Conservation (phyloP, 345 rosid genomes). For the Citrus reticulata region DNA sequence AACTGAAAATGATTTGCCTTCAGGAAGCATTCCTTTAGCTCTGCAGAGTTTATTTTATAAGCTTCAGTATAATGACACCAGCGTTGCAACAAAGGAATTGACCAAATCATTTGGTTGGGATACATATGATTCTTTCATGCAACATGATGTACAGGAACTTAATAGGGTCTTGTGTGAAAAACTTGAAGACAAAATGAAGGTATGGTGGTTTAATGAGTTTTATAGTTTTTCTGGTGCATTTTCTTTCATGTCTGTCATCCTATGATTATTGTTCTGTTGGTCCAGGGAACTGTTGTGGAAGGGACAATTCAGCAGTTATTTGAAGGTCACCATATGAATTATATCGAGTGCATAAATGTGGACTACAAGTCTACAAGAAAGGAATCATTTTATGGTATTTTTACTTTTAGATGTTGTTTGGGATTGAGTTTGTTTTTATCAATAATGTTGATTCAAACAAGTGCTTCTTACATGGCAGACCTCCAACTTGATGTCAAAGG, state of each 20-base stretch:
- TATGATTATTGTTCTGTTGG: slow-evolving; percentile 7
- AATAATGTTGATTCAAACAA: not conserved
- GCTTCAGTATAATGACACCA: slow-evolving; percentile 89
- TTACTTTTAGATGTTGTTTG: not conserved
- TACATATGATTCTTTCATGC: slow-evolving; percentile 97
- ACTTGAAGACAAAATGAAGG: slow-evolving; percentile 99
- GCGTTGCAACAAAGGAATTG: slow-evolving; percentile 92
- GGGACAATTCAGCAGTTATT: slow-evolving; percentile 95
- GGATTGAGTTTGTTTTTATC: not conserved
- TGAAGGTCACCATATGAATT: slow-evolving; percentile 99
- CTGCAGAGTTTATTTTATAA: slow-evolving; percentile 93
- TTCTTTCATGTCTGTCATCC: slow-evolving; percentile 8
- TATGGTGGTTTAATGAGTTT: slow-evolving; percentile 23
- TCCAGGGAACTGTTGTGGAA: slow-evolving; percentile 96
- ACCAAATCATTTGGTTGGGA: slow-evolving; percentile 99
- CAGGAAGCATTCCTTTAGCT: slow-evolving; percentile 96
- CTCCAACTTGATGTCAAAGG: slow-evolving; percentile 99
- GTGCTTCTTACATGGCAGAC: slow-evolving; percentile 47
- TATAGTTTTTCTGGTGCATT: not conserved
- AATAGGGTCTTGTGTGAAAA: slow-evolving; percentile 92
- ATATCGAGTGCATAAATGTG: slow-evolving; percentile 96
- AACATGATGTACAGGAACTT: slow-evolving; percentile 98
- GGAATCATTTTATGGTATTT: slow-evolving; percentile 92
- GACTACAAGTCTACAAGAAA: slow-evolving; percentile 91
- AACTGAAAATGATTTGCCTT: slow-evolving; percentile 92